Evolutionary conservation across 1,139 yeast species (phyloP), one percentile per base, ranked within the genome.

Genomic region (Spathaspora jeffriesii): DNA sequence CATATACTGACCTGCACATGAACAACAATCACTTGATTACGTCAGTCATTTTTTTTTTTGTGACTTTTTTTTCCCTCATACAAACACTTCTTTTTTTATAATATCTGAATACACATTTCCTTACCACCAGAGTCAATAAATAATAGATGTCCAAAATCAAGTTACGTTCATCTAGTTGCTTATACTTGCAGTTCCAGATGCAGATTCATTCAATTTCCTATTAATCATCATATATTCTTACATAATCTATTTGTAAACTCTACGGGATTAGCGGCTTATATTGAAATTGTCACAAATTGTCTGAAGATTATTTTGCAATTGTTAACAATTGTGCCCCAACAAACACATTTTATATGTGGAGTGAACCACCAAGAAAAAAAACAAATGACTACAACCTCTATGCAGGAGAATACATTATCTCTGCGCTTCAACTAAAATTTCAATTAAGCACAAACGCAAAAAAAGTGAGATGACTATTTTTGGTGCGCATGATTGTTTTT

Each of bases 261-360:
- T 8, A 15, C 17, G 34, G 34, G 15, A 30, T 14, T 14, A 5
- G 18, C 34, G 34, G 34, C 18, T 23, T 23, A 10, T 23, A 10
- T 23, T 30, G 15, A 14, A 14, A 28, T 13, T 28, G n/a, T n/a
- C n/a, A 31, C 17, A 14, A 30, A 14, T 30, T 13, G 13, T 8
- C 14, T 22, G 8, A 13, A 34, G 20, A 13, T 18, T 34, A 18
- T 18, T 34, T 34, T 34, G 38, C 38, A 34, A 18, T 34, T 34
- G 38, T 18, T 5, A 34, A 34, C n/a, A n/a, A n/a, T n/a, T n/a
- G n/a, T 30, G 34, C 34, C 34, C 34, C 34, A 23, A 34, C 28
- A 10, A 30, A 13, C 32, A 30, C 32, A 4, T n/a, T 14, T 30
- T 5, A n/a, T 10, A 28, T 30, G 32, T 13, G 13, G n/a, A 30